phyloP scores from a whole-genome alignment of 192 early-diverging fungal genomes.

The Linnemannia schmuckeri region DNA sequence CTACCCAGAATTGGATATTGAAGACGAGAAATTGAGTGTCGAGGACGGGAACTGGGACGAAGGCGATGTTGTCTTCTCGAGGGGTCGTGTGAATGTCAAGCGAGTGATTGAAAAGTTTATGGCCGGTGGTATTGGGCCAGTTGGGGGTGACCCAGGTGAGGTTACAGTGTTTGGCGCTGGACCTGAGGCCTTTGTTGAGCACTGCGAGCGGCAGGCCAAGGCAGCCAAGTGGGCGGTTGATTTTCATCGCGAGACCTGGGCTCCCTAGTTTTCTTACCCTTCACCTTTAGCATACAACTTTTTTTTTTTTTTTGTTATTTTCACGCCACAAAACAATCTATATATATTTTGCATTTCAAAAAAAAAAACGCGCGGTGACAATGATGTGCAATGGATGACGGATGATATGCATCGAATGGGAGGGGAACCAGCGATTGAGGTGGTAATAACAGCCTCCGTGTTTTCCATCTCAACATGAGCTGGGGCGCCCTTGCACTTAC shows the following conservation, averaged over 20 bases:
- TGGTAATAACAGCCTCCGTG: no score
- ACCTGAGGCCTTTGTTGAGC: constrained; percentile 52
- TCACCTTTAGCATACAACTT: background rate
- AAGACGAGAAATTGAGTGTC: constrained; percentile 43
- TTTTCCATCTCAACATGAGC: background rate
- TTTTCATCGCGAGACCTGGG: constrained; percentile 54
- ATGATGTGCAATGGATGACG: no score
- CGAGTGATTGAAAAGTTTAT: constrained; percentile 35
- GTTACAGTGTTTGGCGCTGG: constrained; percentile 53
- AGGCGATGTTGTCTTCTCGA: constrained; percentile 52
- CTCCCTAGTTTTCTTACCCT: constrained; percentile 25
- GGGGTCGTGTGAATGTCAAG: constrained; percentile 46
- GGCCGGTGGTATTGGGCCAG: constrained; percentile 18
- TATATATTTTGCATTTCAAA: background rate
- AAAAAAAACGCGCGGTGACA: no score
- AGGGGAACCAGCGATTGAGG: no score
- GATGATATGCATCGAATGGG: no score
- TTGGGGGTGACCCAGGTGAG: background rate
- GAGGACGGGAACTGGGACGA: constrained; percentile 57
- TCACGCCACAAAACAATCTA: background rate
- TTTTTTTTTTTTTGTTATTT: background rate
- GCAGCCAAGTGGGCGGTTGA: constrained; percentile 36
- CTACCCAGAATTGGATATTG: constrained; percentile 35
- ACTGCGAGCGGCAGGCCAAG: constrained; percentile 33
- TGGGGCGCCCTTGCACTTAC: background rate